Conservation (phyloP, 495 filamentous ascomycete genomes). For the Hyaloscypha finlandica region DNA sequence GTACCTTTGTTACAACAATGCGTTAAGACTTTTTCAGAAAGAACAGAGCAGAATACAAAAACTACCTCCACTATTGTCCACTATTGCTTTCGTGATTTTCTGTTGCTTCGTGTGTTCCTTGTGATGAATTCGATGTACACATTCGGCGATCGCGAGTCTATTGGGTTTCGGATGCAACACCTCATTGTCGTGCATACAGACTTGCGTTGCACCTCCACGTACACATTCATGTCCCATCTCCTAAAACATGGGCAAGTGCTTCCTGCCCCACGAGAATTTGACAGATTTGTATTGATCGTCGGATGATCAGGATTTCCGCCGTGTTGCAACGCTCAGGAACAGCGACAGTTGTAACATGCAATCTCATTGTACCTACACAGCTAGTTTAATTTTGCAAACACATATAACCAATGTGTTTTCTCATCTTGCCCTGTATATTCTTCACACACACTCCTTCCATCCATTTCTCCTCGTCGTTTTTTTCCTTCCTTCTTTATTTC, state of each 20-base stretch:
- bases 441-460: not conserved
- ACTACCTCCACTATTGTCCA: not conserved
- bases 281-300: not conserved
- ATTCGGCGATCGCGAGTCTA: not conserved
- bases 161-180: not conserved
- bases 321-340: too few relatives aligned
- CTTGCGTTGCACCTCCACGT: not conserved
- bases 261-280: not conserved
- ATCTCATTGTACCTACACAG: not conserved
- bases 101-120: not conserved
- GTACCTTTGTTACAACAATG: conserved; percentile 23
- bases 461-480: not conserved
- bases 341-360: not conserved
- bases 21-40: conserved; percentile 6
- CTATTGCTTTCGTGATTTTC: not conserved
- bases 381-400: not conserved
- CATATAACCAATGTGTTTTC: not conserved
- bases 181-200: not conserved
- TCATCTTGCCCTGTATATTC: not conserved
- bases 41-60: conserved; percentile 14
- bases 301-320: not conserved
- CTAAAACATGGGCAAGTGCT: not conserved
- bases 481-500: too few relatives aligned
- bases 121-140: not conserved
- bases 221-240: not conserved